Base-by-base conservation (phyloP, 2,329 filamentous ascomycete genomes). In the Ceratocystis diversiconidia region DNA sequence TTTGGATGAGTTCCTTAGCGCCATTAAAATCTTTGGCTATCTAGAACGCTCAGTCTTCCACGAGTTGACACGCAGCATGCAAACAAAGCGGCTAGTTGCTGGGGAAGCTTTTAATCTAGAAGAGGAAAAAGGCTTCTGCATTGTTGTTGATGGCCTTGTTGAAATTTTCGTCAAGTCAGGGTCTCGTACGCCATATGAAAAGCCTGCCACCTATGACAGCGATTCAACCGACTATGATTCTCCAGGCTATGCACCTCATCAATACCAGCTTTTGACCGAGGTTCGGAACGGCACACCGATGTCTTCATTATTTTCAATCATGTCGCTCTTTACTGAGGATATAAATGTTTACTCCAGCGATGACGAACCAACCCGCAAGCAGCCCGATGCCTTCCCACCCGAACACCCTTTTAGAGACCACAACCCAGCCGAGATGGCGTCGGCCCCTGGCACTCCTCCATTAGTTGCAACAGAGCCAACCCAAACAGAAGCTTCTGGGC, bases 11-110 rank as follows among this genome's bases (percentile, higher is more conserved):
- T 99, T 99, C 71, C 79, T 99, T 25, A 97, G 92, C 73, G 94
- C 95, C 36, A 99, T 99, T 78, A 99, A 97, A 75, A 94, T 99
- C 66, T 99, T 99, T 76, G 94, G 94, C 7, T 99, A 97, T 73
- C 79, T 99, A 55, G 94, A 99, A 74, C 85, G 94, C 30, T 91
- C 94, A 0, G 94, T 99, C 52, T 99, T 99, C 72, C 95, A 99
- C 72, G 94, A 99, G 76, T 82, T 99, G 71, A 99, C 94, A 0
- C 82, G 94, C 67, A 96, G 92, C 67, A 99, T 99, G 94, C 94
- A 99, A 77, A 99, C 95, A 22, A 82, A 90, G 71, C 96, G 96
- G 75, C 80, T 99, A 62, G 95, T 97, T 71, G 92, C 94, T 4
- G 94, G 94, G 36, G 94, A 99, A 75, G 99, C 94, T 0, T 80